Evolutionary conservation across 1,284 basidiomycete species (phyloP).

Genomic region (Volvariella volvacea): DNA sequence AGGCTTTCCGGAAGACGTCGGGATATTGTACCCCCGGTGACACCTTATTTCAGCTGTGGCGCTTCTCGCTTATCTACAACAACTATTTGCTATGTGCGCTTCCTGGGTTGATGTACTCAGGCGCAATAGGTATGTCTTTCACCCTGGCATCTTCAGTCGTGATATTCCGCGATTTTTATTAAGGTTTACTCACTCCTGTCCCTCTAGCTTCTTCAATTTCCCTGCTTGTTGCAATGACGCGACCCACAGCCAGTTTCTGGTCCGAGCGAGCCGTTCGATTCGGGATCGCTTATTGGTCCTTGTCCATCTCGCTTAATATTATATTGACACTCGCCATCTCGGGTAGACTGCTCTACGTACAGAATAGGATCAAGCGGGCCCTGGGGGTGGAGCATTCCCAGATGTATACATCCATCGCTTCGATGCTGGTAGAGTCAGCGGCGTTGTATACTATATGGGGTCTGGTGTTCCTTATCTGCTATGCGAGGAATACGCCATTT

Average conservation of each 20-base stretch:
- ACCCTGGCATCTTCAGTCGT: no score
- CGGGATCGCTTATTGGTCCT: constrained; percentile 19
- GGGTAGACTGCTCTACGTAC: constrained; percentile 15
- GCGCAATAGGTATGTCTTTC: no score
- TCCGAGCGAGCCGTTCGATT: constrained; percentile 18
- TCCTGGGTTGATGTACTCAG: no score
- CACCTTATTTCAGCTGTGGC: no score
- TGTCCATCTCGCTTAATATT: constrained; percentile 21
- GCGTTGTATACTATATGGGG: constrained; percentile 19
- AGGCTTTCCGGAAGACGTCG: no score
- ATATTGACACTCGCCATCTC: constrained; percentile 19
- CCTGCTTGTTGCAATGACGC: no score
- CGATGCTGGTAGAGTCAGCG: constrained; percentile 23
- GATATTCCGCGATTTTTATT: no score
- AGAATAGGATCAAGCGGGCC: constrained; percentile 13
- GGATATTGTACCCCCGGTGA: no score
- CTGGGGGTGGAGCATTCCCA: constrained; percentile 16
- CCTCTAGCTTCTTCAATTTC: no score
- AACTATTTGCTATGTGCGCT: no score
- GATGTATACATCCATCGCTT: constrained; percentile 19
- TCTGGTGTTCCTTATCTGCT: constrained; percentile 20
- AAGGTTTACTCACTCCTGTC: no score
- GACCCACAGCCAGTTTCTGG: constrained; percentile 20
- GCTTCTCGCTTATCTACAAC: no score
- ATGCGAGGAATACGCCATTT: constrained; percentile 12